phyloP scores from a whole-genome alignment of 768 basidiomycete genomes.

The Russula lepida region DNA sequence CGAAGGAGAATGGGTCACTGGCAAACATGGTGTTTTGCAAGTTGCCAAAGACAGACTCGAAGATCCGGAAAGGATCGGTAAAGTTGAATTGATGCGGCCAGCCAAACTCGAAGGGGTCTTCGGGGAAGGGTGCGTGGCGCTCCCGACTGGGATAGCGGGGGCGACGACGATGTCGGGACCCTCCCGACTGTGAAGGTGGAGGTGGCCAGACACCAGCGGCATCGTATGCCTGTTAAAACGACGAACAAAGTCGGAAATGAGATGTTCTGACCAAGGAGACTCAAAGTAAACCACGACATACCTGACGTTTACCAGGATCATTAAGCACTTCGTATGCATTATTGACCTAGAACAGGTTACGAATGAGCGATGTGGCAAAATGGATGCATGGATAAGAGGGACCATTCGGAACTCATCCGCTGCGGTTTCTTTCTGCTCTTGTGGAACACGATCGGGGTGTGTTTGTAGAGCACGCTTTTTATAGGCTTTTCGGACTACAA shows the following conservation, averaged over 20 bases:
- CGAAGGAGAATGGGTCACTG: slow-evolving; percentile 35
- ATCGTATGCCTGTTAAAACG: slow-evolving; percentile 48
- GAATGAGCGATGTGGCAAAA: slow-evolving; percentile 9
- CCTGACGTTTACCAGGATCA: slow-evolving; percentile 50
- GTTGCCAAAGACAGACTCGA: slow-evolving; percentile 57
- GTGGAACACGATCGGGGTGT: slow-evolving; percentile 65
- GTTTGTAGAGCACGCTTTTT: slow-evolving; percentile 61
- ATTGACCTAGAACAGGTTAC: slow-evolving; percentile 41
- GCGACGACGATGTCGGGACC: slow-evolving; percentile 8
- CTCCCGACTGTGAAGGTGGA: slow-evolving; percentile 28
- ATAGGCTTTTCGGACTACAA: slow-evolving; percentile 70
- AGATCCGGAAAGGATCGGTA: slow-evolving; percentile 69
- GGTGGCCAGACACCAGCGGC: slow-evolving; percentile 69
- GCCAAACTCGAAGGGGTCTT: slow-evolving; percentile 25
- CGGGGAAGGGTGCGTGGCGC: not conserved
- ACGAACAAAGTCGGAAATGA: not conserved
- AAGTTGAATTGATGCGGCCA: slow-evolving; percentile 42
- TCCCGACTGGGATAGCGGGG: slow-evolving; percentile 7
- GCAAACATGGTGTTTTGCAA: slow-evolving; percentile 17
- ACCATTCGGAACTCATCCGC: slow-evolving; percentile 51
- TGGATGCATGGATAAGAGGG: slow-evolving; percentile 21
- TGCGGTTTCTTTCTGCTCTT: slow-evolving; percentile 47
- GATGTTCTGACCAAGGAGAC: not conserved
- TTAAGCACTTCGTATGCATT: slow-evolving; percentile 72
- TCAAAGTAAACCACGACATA: slow-evolving; percentile 26